Base-by-base conservation (phyloP, 192 early-diverging fungal genomes). In the Chytriomyces sp. region DNA sequence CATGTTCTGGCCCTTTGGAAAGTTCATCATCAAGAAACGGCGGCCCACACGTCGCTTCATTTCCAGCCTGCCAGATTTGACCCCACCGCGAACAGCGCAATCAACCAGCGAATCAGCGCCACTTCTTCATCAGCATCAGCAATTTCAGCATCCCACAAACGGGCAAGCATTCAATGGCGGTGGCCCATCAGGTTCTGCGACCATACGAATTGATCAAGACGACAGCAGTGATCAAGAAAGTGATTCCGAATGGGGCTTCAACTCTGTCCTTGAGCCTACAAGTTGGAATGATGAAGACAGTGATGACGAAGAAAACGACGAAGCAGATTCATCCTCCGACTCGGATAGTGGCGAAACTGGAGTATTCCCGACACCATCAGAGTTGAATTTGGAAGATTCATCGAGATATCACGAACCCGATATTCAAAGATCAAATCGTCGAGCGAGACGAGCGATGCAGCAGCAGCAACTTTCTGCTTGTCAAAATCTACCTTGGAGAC, bases 1-100 rank as follows among this genome's bases (percentile, higher is more conserved):
- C 72, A 83, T 97, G n/a, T 83, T 99, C 23, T 97, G 94, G 94
- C 97, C 97, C 7, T 99, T 99, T 89, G 96, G 95, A 7, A 93
- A 94, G 72, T 96, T 94, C 82, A 92, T 97, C 16, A 94, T 84
- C 26, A 83, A 83, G 61, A 66, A 94, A 71, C 88, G 90, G 20
- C 84, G 16, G 23, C 61, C 71, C 20, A 72, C 71, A 10, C 71
- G 71, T 44, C 59, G 49, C 43, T 72, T 72, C 53, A 60, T 72
- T 62, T 44, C 71, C 7, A 43, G 16, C 11, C 57, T 23, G 20
- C 63, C 63, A 86, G 50, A 85, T 79, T 77, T 74, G 28, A 2
- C 28, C 81, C 59, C 66, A 79, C n/a, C 76, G 1, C 28, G 28
- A 35, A 35, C 28, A 35, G 28, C 28, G 28, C 28, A 35, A 2